phyloP scores from a whole-genome alignment of 1,284 basidiomycete species.

The Ganoderma multipileum region DNA sequence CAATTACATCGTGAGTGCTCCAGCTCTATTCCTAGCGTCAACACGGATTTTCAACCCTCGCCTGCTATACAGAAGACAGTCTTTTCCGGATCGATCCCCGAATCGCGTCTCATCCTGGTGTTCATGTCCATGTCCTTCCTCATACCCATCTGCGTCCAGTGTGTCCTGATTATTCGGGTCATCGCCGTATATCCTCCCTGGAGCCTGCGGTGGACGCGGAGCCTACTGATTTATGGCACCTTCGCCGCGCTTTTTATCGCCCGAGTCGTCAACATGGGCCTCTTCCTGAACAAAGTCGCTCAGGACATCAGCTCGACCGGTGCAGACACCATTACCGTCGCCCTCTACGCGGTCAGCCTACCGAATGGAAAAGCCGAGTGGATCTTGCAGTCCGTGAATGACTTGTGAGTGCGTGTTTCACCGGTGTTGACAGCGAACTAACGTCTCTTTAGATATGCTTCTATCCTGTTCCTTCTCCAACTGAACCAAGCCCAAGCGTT shows the following conservation, averaged over 20 bases:
- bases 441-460: background rate
- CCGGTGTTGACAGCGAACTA: background rate
- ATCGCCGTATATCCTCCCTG: slow-evolving; percentile 30
- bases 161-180: slow-evolving; percentile 35
- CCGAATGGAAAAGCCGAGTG: slow-evolving; percentile 33
- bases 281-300: background rate
- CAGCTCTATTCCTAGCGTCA: too few relatives aligned
- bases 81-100: too few relatives aligned
- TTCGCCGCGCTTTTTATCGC: background rate
- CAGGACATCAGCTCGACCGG: background rate
- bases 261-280: background rate
- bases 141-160: slow-evolving; percentile 28
- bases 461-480: background rate
- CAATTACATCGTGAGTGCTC: too few relatives aligned
- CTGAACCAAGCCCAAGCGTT: background rate
- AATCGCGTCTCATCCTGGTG: too few relatives aligned
- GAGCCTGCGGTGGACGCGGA: slow-evolving; percentile 6
- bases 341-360: background rate
- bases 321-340: background rate
- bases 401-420: slow-evolving; percentile 25
- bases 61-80: too few relatives aligned
- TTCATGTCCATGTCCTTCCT: slow-evolving; percentile 11
- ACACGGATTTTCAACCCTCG: too few relatives aligned
- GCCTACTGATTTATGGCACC: background rate
- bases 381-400: slow-evolving; percentile 38